These are phyloP conservation scores for Tricholoma flavovirens DNA, from an alignment of 768 basidiomycete species.

Conservation along the genomic window DNA sequence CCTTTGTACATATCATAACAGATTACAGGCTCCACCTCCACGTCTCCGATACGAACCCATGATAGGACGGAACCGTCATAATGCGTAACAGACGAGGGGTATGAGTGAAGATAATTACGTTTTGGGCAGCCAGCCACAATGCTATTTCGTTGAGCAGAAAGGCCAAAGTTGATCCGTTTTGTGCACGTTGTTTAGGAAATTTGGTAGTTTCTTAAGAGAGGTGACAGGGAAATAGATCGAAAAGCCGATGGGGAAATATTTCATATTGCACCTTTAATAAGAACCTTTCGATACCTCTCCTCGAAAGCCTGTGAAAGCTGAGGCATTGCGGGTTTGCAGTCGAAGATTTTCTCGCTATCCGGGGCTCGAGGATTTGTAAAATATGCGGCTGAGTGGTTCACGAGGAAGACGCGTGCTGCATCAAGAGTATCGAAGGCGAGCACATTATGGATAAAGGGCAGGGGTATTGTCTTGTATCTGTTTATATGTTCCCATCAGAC, in stretches of 20 bases:
- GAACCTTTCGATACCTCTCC: slow-evolving; percentile 79
- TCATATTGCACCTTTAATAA: slow-evolving; percentile 90
- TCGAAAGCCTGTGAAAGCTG: slow-evolving; percentile 63
- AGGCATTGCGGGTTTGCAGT: slow-evolving; percentile 59
- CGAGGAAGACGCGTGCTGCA: slow-evolving; percentile 64
- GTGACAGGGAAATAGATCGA: slow-evolving; percentile 14
- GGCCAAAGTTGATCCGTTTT: background rate
- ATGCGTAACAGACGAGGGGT: background rate
- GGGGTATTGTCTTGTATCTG: slow-evolving; percentile 80
- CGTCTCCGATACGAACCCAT: background rate
- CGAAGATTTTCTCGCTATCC: slow-evolving; percentile 60
- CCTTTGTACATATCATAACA: background rate
- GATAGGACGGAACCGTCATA: background rate
- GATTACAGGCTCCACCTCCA: background rate
- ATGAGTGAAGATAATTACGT: slow-evolving; percentile 3
- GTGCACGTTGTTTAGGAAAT: background rate
- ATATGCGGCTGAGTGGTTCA: slow-evolving; percentile 57
- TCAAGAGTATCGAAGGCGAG: slow-evolving; percentile 74
- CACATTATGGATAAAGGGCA: slow-evolving; percentile 72
- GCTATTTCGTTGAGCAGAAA: background rate
- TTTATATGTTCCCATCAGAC: slow-evolving; percentile 7
- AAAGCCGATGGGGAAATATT: slow-evolving; percentile 7
- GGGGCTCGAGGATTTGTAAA: slow-evolving; percentile 60
- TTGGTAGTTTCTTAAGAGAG: slow-evolving; percentile 2
- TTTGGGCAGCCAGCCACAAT: background rate